Base-by-base conservation (phyloP, 1,284 basidiomycete species). In the Leccinum fuscescens region DNA sequence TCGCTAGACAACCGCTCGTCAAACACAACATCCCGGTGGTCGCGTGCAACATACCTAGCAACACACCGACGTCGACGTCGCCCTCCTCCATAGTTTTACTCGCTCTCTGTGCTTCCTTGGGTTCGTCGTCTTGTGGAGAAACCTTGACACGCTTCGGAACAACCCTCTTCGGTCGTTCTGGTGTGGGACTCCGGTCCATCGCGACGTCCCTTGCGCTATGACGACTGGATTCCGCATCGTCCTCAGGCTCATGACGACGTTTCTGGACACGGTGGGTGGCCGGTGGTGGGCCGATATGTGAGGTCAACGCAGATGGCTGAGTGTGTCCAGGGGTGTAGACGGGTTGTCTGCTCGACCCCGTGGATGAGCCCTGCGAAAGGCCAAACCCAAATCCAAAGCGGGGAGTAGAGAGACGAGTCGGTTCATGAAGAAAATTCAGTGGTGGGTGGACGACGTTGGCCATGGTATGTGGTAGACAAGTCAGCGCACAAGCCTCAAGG, bases 111-210 rank as follows among this genome's bases (percentile, higher is more conserved):
- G 74, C 75, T 27, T 77, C 76, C 64, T 79, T 81, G 60, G 77
- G 58, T 59, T 78, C 76, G 8, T 79, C 76, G 15, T 69, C 66
- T 20, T 77, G 67, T 54, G 77, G 74, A 49, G 75, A 69, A 50
- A 84, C 76, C 60, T 85, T 84, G 52, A 81, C 81, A 61, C 89
- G 83, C 73, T 92, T 92, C 20, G 86, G 86, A 54, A 82, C 78
- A 14, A 79, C 79, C 65, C 85, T 83, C 72, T 85, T 89, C 22
- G 82, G 83, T 52, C 88, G 81, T 73, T 92, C 89, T 20, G 89
- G 90, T 7, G 89, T 90, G 9, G 90, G 89, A 66, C 89, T 91
- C 64, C 89, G 81, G 71, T 92, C 89, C 90, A 92, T 92, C 17
- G 84, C 80, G 62, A 87, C 82, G 66, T 91, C 89, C 56, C 80